Evolutionary conservation across 1,284 basidiomycete species (phyloP), one percentile per base, ranked within the genome.

Genomic region (Austroboletus rostrupii): DNA sequence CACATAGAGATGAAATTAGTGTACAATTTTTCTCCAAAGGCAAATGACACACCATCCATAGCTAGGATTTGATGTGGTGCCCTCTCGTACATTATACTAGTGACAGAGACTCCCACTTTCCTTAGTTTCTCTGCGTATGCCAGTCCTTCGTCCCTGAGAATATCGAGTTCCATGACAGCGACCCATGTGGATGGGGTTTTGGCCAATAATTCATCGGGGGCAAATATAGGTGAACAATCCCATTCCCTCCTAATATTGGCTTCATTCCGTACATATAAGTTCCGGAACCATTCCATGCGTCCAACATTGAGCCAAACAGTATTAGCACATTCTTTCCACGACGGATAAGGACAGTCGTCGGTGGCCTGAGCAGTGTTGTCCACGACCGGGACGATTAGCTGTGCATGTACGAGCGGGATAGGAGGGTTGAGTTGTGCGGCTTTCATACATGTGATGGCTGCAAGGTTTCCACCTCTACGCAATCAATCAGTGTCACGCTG

Each of bases 201-300:
- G 47, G 60, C 61, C 57, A 80, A 71, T 19, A 67, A 57, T 43
- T 73, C 71, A n/a, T 75, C 72, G 4, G 77, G 72, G 16, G 76
- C 78, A 54, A 76, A 74, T 28, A 77, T 69, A 5, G 80, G 79
- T 3, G 78, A 80, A 51, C 70, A 74, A 42, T 77, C 73, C 70
- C 77, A 78, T 39, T 74, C 69, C 14, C 61, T 62, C 61, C 73
- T 68, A 49, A 26, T 26, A 26, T 79, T 75, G 28, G 57, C 64
- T 36, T 65, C 55, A 45, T 76, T 70, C 13, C 78, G 77, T 0
- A 75, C 62, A 57, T 80, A 80, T 53, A 76, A 72, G 48, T 72
- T 62, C 40, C 73, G 65, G 69, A 77, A 81, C 79, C 79, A 81
- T 17, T 75, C 55, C 79, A 81, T 81, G 60, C 72, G 73, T 21